Evolutionary conservation across 2,329 filamentous ascomycete genomes (phyloP).

Genomic region (Sporothrix pseudoabietina): DNA sequence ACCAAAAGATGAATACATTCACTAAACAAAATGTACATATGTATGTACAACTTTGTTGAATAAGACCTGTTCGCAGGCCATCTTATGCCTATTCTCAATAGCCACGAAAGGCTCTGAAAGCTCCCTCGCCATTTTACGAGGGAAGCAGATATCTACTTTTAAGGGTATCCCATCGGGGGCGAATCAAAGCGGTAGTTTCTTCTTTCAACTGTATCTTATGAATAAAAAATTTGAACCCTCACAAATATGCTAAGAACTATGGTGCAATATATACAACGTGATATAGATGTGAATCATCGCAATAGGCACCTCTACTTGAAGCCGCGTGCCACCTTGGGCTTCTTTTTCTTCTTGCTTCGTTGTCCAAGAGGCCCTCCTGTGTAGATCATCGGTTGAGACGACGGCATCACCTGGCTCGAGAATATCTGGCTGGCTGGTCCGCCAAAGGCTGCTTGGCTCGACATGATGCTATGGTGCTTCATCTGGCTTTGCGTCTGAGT

Average conservation of each 20-base stretch:
- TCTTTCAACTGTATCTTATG: background rate
- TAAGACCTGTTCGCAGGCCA: background rate
- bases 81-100: background rate
- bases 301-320: conserved; percentile 40
- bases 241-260: background rate
- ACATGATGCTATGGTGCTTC: conserved; percentile 18
- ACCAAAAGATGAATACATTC: background rate
- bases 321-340: conserved; percentile 48
- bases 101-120: background rate
- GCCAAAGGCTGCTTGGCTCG: conserved; percentile 27
- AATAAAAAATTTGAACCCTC: background rate
- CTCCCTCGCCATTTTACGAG: background rate
- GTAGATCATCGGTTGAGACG: conserved; percentile 30
- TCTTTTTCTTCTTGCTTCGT: conserved; percentile 48
- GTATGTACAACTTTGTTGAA: background rate
- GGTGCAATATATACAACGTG: background rate
- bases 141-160: background rate
- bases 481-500: conserved; percentile 10
- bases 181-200: conserved; percentile 2
- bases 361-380: conserved; percentile 35
- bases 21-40: background rate
- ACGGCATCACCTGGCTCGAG: conserved; percentile 31
- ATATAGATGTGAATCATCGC: background rate
- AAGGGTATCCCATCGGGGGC: background rate
- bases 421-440: conserved; percentile 27